phyloP scores from a whole-genome alignment of 345 rosid genomes.

The Corchorus capsularis region DNA sequence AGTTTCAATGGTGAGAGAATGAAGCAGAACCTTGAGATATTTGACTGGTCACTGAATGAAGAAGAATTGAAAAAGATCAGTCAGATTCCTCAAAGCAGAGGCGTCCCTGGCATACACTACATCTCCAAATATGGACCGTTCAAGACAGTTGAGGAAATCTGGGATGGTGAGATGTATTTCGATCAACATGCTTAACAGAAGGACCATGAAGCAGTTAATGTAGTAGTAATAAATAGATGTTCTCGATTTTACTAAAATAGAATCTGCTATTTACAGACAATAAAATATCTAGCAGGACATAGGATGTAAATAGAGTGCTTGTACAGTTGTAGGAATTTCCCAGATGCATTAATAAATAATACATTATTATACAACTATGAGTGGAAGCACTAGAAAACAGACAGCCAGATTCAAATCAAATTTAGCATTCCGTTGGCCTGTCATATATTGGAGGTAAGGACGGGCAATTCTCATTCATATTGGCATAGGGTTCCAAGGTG shows the following conservation, averaged over 20 bases:
- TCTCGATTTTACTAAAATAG: neutral
- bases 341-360: constrained; percentile 9
- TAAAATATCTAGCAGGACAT: neutral
- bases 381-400: neutral
- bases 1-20: constrained; percentile 60
- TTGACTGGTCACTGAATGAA: constrained; percentile 53
- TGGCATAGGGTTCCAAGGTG: constrained; percentile 72
- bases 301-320: neutral
- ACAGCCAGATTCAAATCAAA: constrained; percentile 12
- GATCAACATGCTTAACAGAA: neutral
- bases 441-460: constrained; percentile 86
- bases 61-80: constrained; percentile 46
- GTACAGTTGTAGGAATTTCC: constrained; percentile 2
- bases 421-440: constrained; percentile 69
- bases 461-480: constrained; percentile 93
- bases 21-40: constrained; percentile 58
- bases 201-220: too few relatives aligned
- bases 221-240: neutral
- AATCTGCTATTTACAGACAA: constrained; percentile 16
- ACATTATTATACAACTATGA: neutral
- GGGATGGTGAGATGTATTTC: constrained; percentile 50
- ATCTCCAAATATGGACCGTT: constrained; percentile 39
- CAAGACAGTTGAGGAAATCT: constrained; percentile 40
- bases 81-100: constrained; percentile 52
- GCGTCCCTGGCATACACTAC: constrained; percentile 31